Percentiles rank a stretch among this genome's conserved stretches.
Conservation (phyloP, 2,329 filamentous ascomycete species). For the Penicillium sp. region DNA sequence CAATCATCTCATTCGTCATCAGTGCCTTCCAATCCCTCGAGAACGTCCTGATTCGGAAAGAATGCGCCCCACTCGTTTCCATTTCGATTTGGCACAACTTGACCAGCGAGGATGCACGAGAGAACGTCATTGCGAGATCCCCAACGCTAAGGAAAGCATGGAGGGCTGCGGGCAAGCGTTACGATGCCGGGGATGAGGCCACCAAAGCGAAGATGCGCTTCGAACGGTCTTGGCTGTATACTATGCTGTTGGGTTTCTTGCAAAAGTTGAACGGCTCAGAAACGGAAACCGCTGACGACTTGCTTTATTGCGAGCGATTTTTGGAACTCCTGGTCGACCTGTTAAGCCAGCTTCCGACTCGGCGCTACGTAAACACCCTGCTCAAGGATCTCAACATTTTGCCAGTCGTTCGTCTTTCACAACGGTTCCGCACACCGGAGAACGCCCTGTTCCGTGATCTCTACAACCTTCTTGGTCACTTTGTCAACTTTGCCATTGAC, state of each 20-base stretch:
- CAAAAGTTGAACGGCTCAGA: conserved; percentile 66
- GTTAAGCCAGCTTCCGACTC: conserved; percentile 89
- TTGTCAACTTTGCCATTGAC: conserved; percentile 85
- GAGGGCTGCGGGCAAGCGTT: conserved; percentile 84
- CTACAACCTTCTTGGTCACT: conserved; percentile 79
- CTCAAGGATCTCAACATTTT: conserved; percentile 84
- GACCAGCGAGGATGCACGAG: conserved; percentile 74
- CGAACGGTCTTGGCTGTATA: conserved; percentile 91
- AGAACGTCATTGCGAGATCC: conserved; percentile 72
- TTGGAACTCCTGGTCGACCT: conserved; percentile 88
- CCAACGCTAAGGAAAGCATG: conserved; percentile 84
- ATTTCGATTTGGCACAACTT: conserved; percentile 97
- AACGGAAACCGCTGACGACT: conserved; percentile 58
- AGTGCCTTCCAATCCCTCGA: conserved; percentile 93
- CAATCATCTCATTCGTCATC: conserved; percentile 88
- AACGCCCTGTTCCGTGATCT: conserved; percentile 82
- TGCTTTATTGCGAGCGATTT: conserved; percentile 90
- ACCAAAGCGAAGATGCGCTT: conserved; percentile 82
- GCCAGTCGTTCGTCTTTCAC: conserved; percentile 76
- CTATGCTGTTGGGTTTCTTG: conserved; percentile 81
- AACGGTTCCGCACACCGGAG: conserved; percentile 73
- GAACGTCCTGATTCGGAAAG: conserved; percentile 84
- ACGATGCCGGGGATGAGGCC: conserved; percentile 80
- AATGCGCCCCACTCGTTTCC: conserved; percentile 92
- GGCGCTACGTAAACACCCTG: conserved; percentile 89